Conservation (phyloP, 129 eudicot genomes). For the Flaveria trinervia region DNA sequence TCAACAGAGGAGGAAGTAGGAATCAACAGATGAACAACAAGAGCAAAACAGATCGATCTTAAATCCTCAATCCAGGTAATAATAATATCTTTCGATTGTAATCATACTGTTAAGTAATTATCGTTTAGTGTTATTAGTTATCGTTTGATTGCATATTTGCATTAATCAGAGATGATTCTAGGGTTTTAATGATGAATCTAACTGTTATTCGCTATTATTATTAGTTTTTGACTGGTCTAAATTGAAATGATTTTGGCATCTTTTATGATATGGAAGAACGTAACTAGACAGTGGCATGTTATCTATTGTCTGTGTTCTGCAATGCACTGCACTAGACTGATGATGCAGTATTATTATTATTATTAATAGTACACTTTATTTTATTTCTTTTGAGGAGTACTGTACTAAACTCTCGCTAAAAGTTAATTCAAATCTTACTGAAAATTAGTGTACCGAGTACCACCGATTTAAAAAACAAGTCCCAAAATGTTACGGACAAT, state of each 20-base stretch:
- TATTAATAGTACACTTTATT: conserved; percentile 13
- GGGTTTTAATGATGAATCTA: background rate
- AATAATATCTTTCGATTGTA: too few relatives aligned
- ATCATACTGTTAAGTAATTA: background rate
- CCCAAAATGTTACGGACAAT: too few relatives aligned
- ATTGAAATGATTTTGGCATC: conserved; percentile 19
- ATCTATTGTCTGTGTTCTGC: background rate
- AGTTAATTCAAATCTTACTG: background rate
- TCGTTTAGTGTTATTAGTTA: background rate
- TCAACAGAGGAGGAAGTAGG: conserved; percentile 25
- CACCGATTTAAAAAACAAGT: too few relatives aligned
- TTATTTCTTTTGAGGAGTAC: background rate
- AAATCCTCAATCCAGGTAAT: background rate
- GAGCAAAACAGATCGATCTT: conserved; percentile 18
- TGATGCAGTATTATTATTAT: conserved; percentile 11
- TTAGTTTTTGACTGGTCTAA: background rate
- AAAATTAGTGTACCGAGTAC: background rate
- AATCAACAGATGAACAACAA: conserved; percentile 27
- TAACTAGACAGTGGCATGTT: conserved; percentile 23
- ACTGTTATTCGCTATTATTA: background rate
- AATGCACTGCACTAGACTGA: background rate
- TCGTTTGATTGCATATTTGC: background rate
- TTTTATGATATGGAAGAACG: conserved; percentile 18
- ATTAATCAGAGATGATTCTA: background rate
- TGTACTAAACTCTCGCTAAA: background rate